Percentiles rank a stretch among this genome's conserved stretches.
These are phyloP conservation scores for Saitozyma podzolica DNA, from an alignment of 768 basidiomycete species.

Conservation along the genomic window DNA sequence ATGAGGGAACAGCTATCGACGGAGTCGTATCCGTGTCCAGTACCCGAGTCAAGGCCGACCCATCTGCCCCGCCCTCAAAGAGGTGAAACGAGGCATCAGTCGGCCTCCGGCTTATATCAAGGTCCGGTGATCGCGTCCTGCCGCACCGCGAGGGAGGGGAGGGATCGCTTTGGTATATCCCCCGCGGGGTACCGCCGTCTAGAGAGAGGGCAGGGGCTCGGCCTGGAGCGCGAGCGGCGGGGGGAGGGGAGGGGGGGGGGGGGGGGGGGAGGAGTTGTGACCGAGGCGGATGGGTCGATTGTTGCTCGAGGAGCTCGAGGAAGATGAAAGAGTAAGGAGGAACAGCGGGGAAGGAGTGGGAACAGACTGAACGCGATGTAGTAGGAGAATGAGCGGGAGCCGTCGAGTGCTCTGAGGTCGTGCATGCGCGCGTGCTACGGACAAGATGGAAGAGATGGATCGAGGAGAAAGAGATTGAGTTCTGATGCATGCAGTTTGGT, in stretches of 20 bases:
- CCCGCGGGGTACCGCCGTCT: conserved; percentile 34
- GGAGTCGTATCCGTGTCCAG: conserved; percentile 27
- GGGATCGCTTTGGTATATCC: conserved; percentile 20
- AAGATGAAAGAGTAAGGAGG: not conserved
- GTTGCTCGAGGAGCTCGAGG: not conserved
- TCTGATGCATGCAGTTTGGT: too few species aligned
- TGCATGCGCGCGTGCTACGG: not conserved
- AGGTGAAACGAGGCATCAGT: conserved; percentile 14
- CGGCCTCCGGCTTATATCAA: conserved; percentile 48
- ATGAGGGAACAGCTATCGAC: too few species aligned
- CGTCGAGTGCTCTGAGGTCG: not conserved
- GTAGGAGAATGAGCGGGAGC: too few species aligned
- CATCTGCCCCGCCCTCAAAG: conserved; percentile 27
- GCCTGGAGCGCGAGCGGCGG: conserved; percentile 13
- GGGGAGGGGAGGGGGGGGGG: conserved; percentile 7
- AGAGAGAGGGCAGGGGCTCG: conserved; percentile 27
- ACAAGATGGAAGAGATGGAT: not conserved
- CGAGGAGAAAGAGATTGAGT: not conserved
- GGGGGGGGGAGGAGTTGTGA: not conserved
- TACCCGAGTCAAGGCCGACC: conserved; percentile 43
- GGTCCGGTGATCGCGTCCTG: conserved; percentile 16
- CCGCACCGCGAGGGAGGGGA: not conserved
- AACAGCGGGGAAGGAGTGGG: not conserved
- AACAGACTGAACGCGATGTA: too few species aligned
- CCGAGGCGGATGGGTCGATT: not conserved